Evolutionary conservation across 129 eudicot genomes (phyloP), one percentile per base, ranked within the genome.

Genomic region (Flaveria bidentis): DNA sequence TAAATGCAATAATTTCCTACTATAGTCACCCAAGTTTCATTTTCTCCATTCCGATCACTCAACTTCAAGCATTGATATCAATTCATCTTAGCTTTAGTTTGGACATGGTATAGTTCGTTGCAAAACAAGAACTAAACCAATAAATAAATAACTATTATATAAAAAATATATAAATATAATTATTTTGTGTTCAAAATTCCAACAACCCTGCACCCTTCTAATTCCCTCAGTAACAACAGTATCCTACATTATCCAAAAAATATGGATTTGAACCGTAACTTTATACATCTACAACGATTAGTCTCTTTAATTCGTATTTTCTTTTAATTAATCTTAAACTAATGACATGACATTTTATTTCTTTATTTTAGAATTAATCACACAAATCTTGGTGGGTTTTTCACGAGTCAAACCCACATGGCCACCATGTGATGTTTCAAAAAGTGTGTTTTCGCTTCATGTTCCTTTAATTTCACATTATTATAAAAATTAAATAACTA

Each of bases 331-430:
- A 20, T 17, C 30, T 12, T 68, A 9, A 53, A 49, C 13, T 30
- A 33, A 20, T 44, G n/a, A 44, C 5, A 33, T 49, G 33, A 69
- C 10, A 18, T 22, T 55, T 15, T 77, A 68, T 75, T 64, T 11
- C 15, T 67, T n/a, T 41, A 13, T n/a, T 58, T 11, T 22, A 65
- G 58, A n/a, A 9, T 42, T 44, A 53, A 80, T 66, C 30, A 67
- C 52, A 80, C 63, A 73, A 73, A 66, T 55, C 79, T 73, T 74
- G 84, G 69, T 66, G 53, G 65, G 75, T 8, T 73, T 41, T 65
- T 80, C 15, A 65, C 53, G 79, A 74, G 76, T 74, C 84, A 80
- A 74, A 80, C 57, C 79, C 84, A 80, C 71, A 67, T 80, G 84
- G 30, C 20, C 70, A 67, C 84, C 84, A 80, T 80, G 84, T 80